Base-by-base conservation (phyloP, 495 filamentous ascomycete species). In the Daldinia grandis region DNA sequence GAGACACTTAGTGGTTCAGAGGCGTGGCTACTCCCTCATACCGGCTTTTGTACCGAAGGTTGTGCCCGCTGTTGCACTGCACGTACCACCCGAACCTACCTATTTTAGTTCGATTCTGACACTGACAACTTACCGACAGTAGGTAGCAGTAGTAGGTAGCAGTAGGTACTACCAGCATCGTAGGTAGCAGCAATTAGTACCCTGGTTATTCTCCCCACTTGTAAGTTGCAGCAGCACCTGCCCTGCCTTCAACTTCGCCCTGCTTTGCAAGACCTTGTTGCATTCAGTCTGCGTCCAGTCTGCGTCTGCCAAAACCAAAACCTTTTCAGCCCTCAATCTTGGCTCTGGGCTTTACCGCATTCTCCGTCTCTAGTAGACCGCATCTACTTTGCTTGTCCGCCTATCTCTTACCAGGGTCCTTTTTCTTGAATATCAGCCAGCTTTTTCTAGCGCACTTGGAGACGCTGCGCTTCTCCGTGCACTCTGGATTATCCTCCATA, bases 271-370 rank as follows among this genome's bases (percentile, higher is more conserved):
- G 30, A 59, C 44, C 38, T 44, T 64, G 49, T 57, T 50, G 15
- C 61, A 59, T 57, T 35, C 44, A 59, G 58, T 63, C 51, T 64
- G 55, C 25, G 25, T 54, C 25, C 15, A 56, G 30, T 51, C 12
- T 30, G 49, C 25, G 5, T 71, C 62, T 53, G 31, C 58, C 53
- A 53, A 59, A 71, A 42, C 42, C 55, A 42, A 54, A 59, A 50
- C 55, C 61, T 37, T 60, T 63, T 66, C 62, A 67, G 68, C 63
- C 63, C 63, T 71, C 63, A 71, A 35, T 66, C 44, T 40, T 61
- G 42, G 42, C 50, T 19, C 42, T 47, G 57, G 50, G 50, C 57
- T 62, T 30, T 58, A 61, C 42, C n/a, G 50, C 56, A 54, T 62
- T 63, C 49, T 51, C 58, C 57, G 19, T 56, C 57, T 55, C 55